Evolutionary conservation across 305 asterid genomes (phyloP).

Genomic region (Plantago coronopus): DNA sequence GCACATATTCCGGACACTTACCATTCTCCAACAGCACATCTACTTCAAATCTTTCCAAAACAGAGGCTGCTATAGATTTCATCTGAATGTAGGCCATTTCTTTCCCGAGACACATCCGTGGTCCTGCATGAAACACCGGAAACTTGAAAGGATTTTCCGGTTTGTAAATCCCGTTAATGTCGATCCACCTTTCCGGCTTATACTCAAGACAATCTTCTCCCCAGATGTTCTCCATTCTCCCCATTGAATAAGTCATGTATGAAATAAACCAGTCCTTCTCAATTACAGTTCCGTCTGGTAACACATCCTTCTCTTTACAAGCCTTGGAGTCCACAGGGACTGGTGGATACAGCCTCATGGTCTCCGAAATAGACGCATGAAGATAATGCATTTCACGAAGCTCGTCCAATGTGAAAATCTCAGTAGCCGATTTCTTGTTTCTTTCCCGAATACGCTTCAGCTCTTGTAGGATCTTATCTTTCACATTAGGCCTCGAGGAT

Average conservation of each 20-base stretch:
- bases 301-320: conserved; percentile 45
- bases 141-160: conserved; percentile 62
- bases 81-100: conserved; percentile 90
- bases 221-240: conserved; percentile 68
- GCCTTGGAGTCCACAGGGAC: conserved; percentile 66
- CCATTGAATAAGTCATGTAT: conserved; percentile 59
- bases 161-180: conserved; percentile 46
- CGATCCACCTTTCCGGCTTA: conserved; percentile 80
- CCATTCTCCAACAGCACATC: conserved; percentile 51
- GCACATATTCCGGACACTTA: conserved; percentile 44
- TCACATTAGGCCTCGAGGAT: conserved; percentile 37
- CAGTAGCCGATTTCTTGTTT: conserved; percentile 34
- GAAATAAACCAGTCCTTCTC: conserved; percentile 65
- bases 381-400: conserved; percentile 77
- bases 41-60: conserved; percentile 55
- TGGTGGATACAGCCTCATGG: conserved; percentile 83
- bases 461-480: conserved; percentile 43
- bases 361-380: conserved; percentile 68
- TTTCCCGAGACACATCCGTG: conserved; percentile 79
- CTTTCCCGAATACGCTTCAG: conserved; percentile 27
- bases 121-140: conserved; percentile 82
- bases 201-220: conserved; percentile 62
- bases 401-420: conserved; percentile 44
- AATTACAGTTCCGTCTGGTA: conserved; percentile 73
- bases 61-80: conserved; percentile 74